A percentile compares a stretch with the other conserved stretches of the same genome.
phyloP scores from a whole-genome alignment of 768 basidiomycete genomes.

The Arthromyces matolae region DNA sequence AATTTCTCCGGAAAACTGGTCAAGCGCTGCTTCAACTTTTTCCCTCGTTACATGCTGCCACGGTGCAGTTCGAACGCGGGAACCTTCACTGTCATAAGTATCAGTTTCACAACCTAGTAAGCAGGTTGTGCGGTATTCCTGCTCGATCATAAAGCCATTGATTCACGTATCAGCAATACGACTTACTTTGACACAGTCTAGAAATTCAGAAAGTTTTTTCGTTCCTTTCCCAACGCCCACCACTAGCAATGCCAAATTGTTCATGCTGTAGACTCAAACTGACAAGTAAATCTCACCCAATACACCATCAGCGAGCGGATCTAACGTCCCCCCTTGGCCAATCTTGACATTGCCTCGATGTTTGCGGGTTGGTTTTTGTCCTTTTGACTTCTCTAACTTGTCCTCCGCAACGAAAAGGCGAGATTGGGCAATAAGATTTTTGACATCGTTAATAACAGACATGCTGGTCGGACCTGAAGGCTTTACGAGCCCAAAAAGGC shows the following conservation, averaged over 20 bases:
- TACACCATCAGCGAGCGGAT: constrained; percentile 95
- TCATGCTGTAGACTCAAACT: constrained; percentile 1
- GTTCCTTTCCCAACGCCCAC: constrained; percentile 89
- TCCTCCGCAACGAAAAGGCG: constrained; percentile 71
- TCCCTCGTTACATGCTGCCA: constrained; percentile 85
- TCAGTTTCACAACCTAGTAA: constrained; percentile 94
- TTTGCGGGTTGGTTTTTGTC: constrained; percentile 41
- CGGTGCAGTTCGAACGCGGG: constrained; percentile 68
- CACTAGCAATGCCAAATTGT: constrained; percentile 43
- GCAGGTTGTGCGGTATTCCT: constrained; percentile 93
- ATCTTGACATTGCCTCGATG: constrained; percentile 64
- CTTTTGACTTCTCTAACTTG: constrained; percentile 50
- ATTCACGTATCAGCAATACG: neutral
- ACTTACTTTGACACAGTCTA: constrained; percentile 84
- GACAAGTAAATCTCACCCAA: constrained; percentile 56
- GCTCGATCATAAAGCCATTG: constrained; percentile 1
- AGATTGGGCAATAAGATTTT: constrained; percentile 73
- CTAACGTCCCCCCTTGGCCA: constrained; percentile 92
- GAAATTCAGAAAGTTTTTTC: constrained; percentile 76
- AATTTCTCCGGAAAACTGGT: constrained; percentile 81
- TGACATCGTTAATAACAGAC: constrained; percentile 82
- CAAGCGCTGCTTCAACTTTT: constrained; percentile 63
- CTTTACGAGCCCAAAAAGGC: constrained; percentile 84
- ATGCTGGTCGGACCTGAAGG: constrained; percentile 93
- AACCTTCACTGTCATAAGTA: constrained; percentile 88